Percentiles rank a stretch among this genome's conserved stretches.
These are phyloP conservation scores for Ettlia oleoabundans DNA, from an alignment of 139 green algal species.

Conservation along the genomic window DNA sequence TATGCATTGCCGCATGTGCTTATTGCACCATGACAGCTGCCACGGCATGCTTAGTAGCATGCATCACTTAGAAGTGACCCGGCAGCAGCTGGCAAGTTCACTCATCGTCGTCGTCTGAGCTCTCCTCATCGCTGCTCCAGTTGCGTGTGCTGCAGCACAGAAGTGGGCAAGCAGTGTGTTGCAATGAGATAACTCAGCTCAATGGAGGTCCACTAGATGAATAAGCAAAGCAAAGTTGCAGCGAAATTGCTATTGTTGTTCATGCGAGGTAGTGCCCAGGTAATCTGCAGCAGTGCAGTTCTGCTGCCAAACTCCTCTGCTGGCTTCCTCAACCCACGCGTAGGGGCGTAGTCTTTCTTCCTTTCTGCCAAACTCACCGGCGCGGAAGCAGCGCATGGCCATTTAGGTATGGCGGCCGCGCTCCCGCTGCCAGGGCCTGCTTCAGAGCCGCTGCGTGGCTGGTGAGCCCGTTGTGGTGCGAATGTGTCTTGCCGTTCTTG, in stretches of 20 bases:
- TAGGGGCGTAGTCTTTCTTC: no score
- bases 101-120: slow-evolving; percentile 28
- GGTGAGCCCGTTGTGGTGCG: slow-evolving; percentile 1
- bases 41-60: neutral
- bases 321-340: no score
- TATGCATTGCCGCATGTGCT: no score
- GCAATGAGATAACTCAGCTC: no score
- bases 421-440: slow-evolving; percentile 22
- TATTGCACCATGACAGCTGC: neutral
- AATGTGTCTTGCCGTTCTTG: slow-evolving; percentile 16
- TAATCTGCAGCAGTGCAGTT: neutral
- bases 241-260: no score
- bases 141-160: slow-evolving; percentile 3
- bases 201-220: no score
- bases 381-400: slow-evolving; percentile 16
- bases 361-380: slow-evolving; percentile 1
- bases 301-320: neutral
- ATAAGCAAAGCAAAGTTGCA: no score
- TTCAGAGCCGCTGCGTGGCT: slow-evolving; percentile 26
- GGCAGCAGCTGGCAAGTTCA: neutral
- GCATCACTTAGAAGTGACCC: no score
- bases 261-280: neutral
- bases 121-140: slow-evolving; percentile 34
- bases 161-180: neutral
- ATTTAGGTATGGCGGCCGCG: slow-evolving; percentile 20